Evolutionary conservation across 108 stramenopile genomes (phyloP).

Genomic region (Conticribra guillardii): DNA sequence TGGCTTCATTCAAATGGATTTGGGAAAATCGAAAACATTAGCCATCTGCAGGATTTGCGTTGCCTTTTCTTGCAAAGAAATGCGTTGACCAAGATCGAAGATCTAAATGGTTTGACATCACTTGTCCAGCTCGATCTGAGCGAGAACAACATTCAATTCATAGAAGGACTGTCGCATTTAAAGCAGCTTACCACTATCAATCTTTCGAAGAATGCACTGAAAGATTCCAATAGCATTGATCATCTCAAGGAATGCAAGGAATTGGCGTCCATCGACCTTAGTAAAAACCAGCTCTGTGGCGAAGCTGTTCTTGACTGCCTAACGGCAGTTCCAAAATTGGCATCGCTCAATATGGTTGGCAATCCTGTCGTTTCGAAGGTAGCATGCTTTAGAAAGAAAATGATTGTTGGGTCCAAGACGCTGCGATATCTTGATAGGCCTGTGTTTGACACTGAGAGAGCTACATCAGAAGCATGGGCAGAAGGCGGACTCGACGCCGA

Average conservation of each 20-base stretch:
- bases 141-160: slow-evolving; percentile 50
- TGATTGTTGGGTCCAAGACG: slow-evolving; percentile 55
- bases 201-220: slow-evolving; percentile 56
- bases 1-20: slow-evolving; percentile 84
- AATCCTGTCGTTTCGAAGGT: slow-evolving; percentile 54
- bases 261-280: slow-evolving; percentile 55
- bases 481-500: slow-evolving; percentile 70
- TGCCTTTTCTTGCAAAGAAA: slow-evolving; percentile 79
- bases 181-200: slow-evolving; percentile 56
- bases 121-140: slow-evolving; percentile 64
- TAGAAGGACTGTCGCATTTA: slow-evolving; percentile 43
- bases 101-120: slow-evolving; percentile 20
- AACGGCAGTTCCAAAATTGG: slow-evolving; percentile 27
- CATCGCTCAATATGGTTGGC: slow-evolving; percentile 52
- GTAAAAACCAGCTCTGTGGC: slow-evolving; percentile 50
- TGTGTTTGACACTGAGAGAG: slow-evolving; percentile 71
- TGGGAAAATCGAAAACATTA: slow-evolving; percentile 61
- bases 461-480: slow-evolving; percentile 62
- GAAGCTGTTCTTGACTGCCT: slow-evolving; percentile 49
- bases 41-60: slow-evolving; percentile 54
- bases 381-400: slow-evolving; percentile 74
- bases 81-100: slow-evolving; percentile 49
- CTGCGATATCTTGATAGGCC: slow-evolving; percentile 82
- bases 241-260: slow-evolving; percentile 49
- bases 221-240: slow-evolving; percentile 33